Base-by-base conservation (phyloP, 352 stramenopile genomes). In the Globisporangium emineosum region DNA sequence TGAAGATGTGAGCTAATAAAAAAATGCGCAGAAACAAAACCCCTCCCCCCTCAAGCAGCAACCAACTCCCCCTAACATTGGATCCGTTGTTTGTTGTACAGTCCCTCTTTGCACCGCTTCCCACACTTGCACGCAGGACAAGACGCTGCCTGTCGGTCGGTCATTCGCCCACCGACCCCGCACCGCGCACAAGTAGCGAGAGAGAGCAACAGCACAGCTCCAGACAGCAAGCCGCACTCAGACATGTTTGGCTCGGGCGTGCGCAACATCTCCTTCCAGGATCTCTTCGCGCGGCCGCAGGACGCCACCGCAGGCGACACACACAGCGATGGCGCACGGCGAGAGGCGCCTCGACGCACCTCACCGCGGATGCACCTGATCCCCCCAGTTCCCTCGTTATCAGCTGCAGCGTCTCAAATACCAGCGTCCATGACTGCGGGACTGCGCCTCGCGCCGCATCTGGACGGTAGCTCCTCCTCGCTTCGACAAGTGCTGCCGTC, bases 181-280 rank as follows among this genome's bases (percentile, higher is more conserved):
- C 43, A 51, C 43, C n/a, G 19, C 43, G 21, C 43, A 51, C 19
- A 12, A 23, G 19, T 27, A 51, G 43, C 43, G 40, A 45, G 40
- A 45, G 40, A 9, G 40, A 45, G 10, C 15, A 13, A 43, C 35
- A 43, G 12, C 42, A 50, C 5, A 50, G 42, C 42, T n/a, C n/a
- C n/a, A n/a, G n/a, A n/a, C n/a, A n/a, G n/a, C n/a, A n/a, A n/a
- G 40, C 45, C n/a, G 21, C 23, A 32, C 10, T 10, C 25, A 55
- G 12, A 4, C 8, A 55, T 55, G 49, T 55, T 55, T n/a, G 49
- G 49, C 49, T 55, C 49, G 7, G 49, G 49, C 49, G 49, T 29
- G 49, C 49, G 49, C 49, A 55, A 32, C 25, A 55, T 55, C 49
- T 55, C 49, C 49, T 55, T 55, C 49, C 49, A 55, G 49, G 49